Conservation (phyloP, 2,329 filamentous ascomycete genomes). For the Cladosporium sp. region DNA sequence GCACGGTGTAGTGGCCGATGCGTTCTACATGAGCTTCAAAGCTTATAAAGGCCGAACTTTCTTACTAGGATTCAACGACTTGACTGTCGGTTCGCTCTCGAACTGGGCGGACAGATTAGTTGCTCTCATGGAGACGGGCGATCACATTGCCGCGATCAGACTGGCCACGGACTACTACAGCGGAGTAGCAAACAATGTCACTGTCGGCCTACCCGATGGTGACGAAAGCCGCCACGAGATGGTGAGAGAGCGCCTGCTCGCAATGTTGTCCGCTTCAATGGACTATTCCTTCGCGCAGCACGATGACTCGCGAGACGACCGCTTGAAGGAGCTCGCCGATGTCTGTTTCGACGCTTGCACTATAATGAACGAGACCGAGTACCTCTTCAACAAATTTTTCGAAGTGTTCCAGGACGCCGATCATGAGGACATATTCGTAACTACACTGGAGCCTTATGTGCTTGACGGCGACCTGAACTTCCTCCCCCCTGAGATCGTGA, state of each 20-base stretch:
- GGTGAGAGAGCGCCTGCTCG: conserved; percentile 83
- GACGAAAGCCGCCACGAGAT: conserved; percentile 71
- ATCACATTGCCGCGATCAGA: conserved; percentile 87
- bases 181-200: conserved; percentile 89
- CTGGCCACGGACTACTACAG: conserved; percentile 90
- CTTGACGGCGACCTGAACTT: conserved; percentile 72
- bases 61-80: conserved; percentile 87
- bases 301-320: conserved; percentile 52
- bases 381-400: conserved; percentile 88
- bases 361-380: conserved; percentile 74
- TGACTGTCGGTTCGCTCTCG: conserved; percentile 86
- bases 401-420: conserved; percentile 82
- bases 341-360: conserved; percentile 83
- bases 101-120: conserved; percentile 96
- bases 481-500: conserved; percentile 80
- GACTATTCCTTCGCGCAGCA: conserved; percentile 78
- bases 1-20: conserved; percentile 95
- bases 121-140: conserved; percentile 93
- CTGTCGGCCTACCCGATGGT: conserved; percentile 88
- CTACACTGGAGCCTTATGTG: conserved; percentile 85
- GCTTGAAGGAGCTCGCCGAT: conserved; percentile 75
- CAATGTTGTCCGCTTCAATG: conserved; percentile 90
- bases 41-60: conserved; percentile 94
- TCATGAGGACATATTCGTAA: conserved; percentile 74
- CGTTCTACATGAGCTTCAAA: conserved; percentile 97